phyloP scores from a whole-genome alignment of 2,329 filamentous ascomycete genomes.

The Cytospora chrysosperma region DNA sequence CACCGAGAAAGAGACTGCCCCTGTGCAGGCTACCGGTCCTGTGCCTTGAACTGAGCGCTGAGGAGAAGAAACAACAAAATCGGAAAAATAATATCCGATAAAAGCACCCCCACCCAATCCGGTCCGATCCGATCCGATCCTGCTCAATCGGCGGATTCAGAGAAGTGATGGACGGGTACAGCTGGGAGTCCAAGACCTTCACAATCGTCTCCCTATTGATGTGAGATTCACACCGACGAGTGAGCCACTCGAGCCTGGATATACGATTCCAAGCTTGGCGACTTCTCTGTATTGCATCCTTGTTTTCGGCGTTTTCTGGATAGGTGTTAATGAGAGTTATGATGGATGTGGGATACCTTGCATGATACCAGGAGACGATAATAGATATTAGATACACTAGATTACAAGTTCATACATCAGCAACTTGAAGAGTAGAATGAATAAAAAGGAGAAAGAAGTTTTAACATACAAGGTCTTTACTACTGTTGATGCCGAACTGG shows the following conservation, averaged over 20 bases:
- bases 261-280: background rate
- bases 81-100: too few species aligned
- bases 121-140: background rate
- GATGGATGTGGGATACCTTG: background rate
- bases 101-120: background rate
- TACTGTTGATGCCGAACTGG: background rate
- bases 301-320: background rate
- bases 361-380: background rate
- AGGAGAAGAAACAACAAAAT: too few species aligned
- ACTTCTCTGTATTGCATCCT: background rate
- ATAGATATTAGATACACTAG: background rate
- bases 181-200: background rate
- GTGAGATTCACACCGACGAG: background rate
- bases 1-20: background rate
- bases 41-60: background rate
- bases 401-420: background rate
- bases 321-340: background rate
- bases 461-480: background rate
- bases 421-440: background rate
- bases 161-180: background rate
- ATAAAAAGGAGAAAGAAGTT: too few species aligned
- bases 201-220: background rate
- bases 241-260: background rate
- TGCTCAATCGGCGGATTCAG: background rate
- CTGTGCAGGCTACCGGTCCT: background rate